phyloP scores from a whole-genome alignment of 2,329 filamentous ascomycete genomes.

The Fusarium pseudograminearum region DNA sequence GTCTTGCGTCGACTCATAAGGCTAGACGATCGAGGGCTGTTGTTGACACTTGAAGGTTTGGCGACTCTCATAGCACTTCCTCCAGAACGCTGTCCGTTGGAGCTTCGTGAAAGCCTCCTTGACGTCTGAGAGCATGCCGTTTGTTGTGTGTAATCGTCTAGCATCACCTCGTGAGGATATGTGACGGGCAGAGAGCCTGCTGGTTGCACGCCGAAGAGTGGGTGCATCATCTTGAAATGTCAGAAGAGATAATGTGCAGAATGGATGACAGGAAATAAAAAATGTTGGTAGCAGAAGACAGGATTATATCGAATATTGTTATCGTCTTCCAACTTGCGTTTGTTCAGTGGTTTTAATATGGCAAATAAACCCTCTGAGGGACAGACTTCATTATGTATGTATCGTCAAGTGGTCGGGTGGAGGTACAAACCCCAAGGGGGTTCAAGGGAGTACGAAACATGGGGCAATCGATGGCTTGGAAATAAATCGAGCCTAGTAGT shows the following conservation, averaged over 20 bases:
- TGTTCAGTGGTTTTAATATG: constrained; percentile 9
- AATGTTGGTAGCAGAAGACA: background rate
- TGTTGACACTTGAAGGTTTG: constrained; percentile 76
- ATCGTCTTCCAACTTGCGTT: background rate
- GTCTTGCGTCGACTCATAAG: constrained; percentile 67
- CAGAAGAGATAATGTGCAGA: background rate
- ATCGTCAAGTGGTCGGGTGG: constrained; percentile 35
- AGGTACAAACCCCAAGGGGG: constrained; percentile 41
- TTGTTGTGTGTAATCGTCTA: constrained; percentile 66
- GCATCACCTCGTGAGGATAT: constrained; percentile 55
- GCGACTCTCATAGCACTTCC: constrained; percentile 68
- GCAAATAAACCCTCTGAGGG: constrained; percentile 28
- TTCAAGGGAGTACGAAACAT: constrained; percentile 52
- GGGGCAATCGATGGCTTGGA: constrained; percentile 52
- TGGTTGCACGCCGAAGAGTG: constrained; percentile 44
- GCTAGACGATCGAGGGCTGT: constrained; percentile 71
- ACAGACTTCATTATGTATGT: constrained; percentile 50
- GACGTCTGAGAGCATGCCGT: constrained; percentile 61
- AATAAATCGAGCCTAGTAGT: constrained; percentile 54
- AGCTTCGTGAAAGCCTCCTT: constrained; percentile 62
- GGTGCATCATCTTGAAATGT: constrained; percentile 51
- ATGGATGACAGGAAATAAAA: background rate
- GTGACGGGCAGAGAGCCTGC: constrained; percentile 46
- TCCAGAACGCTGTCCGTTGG: constrained; percentile 62
- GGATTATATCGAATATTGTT: constrained; percentile 6